Evolutionary conservation across 805 yeast genomes (phyloP).

Genomic region (Yarrowia porcina): DNA sequence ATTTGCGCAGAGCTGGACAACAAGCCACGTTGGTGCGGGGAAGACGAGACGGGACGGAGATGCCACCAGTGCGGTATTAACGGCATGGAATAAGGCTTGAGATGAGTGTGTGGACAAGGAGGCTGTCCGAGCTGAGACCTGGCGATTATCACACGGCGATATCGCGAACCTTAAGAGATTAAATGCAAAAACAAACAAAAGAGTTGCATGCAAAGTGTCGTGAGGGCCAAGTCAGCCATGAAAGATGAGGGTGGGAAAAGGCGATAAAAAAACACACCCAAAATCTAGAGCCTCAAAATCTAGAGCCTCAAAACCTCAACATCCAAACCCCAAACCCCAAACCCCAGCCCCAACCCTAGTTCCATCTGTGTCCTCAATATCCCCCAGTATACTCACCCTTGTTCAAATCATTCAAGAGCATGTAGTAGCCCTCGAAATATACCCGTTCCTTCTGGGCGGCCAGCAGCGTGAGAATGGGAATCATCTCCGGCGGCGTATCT

Average conservation of each 20-base stretch:
- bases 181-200: slow-evolving; percentile 17
- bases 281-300: too few species aligned
- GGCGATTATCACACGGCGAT: slow-evolving; percentile 9
- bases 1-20: not conserved
- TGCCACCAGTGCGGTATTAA: too few species aligned
- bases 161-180: not conserved
- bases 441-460: slow-evolving; percentile 66
- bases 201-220: not conserved
- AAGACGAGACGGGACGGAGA: not conserved
- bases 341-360: not conserved
- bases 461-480: slow-evolving; percentile 68
- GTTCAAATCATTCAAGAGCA: slow-evolving; percentile 42
- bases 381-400: slow-evolving; percentile 23
- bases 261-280: too few species aligned
- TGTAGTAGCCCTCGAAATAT: slow-evolving; percentile 55
- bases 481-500: slow-evolving; percentile 57
- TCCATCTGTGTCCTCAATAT: not conserved
- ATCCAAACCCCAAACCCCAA: too few species aligned
- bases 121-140: not conserved
- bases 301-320: too few species aligned
- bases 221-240: too few species aligned
- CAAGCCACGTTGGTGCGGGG: not conserved
- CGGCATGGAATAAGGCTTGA: too few species aligned
- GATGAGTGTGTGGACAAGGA: too few species aligned
- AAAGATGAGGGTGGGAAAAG: too few species aligned